Evolutionary conservation across 1,139 yeast species (phyloP).

Genomic region (Scheffersomyces parashehatae): DNA sequence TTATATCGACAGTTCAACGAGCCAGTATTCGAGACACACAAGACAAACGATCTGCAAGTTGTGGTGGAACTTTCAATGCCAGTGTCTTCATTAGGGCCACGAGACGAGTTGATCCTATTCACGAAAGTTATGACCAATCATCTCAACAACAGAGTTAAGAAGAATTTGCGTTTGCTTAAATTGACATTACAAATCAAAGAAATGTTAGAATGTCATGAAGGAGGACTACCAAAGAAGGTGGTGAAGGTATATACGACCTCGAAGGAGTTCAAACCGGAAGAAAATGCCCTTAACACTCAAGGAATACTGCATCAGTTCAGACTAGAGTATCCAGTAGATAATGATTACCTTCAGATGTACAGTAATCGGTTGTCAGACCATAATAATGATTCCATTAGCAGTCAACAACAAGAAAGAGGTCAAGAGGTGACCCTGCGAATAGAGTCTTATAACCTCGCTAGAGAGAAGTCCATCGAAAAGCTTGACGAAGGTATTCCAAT

Average conservation of each 20-base stretch:
- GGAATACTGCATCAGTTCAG: constrained; percentile 29
- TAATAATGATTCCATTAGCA: background rate
- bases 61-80: constrained; percentile 46
- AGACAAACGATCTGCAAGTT: constrained; percentile 43
- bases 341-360: constrained; percentile 35
- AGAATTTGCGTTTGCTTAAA: constrained; percentile 43
- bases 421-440: constrained; percentile 10
- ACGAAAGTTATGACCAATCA: constrained; percentile 41
- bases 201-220: constrained; percentile 48
- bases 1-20: constrained; percentile 55
- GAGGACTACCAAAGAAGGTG: constrained; percentile 42
- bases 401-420: constrained; percentile 2
- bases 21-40: constrained; percentile 40
- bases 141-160: constrained; percentile 32
- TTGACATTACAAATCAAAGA: constrained; percentile 54
- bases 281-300: constrained; percentile 28
- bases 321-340: constrained; percentile 37
- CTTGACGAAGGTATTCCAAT: constrained; percentile 44
- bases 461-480: constrained; percentile 18
- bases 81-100: constrained; percentile 51
- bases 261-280: constrained; percentile 22
- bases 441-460: constrained; percentile 16
- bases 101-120: constrained; percentile 41
- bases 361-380: background rate
- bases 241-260: constrained; percentile 37